A percentile compares a stretch with the other conserved stretches of the same genome.
Evolutionary conservation across 2,329 filamentous ascomycete genomes (phyloP).

Genomic region (Ophiocordyceps polyrhachis-furcata): DNA sequence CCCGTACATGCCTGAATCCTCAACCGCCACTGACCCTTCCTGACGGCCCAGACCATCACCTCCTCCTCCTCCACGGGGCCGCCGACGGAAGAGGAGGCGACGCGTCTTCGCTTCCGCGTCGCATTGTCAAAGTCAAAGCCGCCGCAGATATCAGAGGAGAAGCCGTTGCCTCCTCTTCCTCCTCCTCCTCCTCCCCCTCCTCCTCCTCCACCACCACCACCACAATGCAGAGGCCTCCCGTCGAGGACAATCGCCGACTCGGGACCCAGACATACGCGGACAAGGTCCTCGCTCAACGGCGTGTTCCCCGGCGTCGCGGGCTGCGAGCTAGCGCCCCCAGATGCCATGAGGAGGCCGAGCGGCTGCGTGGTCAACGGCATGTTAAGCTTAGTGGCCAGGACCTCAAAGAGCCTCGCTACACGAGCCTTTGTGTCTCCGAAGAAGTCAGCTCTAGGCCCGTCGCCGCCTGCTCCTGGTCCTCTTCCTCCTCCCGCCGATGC

Average conservation of each 20-base stretch:
- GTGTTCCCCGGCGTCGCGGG: constrained; percentile 50
- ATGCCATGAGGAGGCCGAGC: constrained; percentile 46
- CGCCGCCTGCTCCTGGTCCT: constrained; percentile 2
- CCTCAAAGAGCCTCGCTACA: constrained; percentile 55
- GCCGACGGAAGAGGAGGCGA: constrained; percentile 12
- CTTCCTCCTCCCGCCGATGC: no score
- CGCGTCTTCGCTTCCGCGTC: constrained; percentile 26
- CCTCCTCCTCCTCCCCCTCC: background rate
- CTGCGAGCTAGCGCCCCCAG: constrained; percentile 41
- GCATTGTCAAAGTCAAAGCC: background rate
- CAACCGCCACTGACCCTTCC: constrained; percentile 53
- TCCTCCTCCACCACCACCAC: background rate
- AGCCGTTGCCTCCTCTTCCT: no score
- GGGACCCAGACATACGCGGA: constrained; percentile 43
- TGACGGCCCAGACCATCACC: constrained; percentile 38
- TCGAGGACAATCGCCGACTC: constrained; percentile 42
- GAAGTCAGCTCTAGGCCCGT: constrained; percentile 44
- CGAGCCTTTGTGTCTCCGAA: constrained; percentile 50
- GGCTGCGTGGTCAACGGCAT: constrained; percentile 41
- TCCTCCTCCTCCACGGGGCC: constrained; percentile 13
- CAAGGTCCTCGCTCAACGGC: constrained; percentile 48
- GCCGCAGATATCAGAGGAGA: background rate
- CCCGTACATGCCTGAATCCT: constrained; percentile 36
- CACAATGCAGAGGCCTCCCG: constrained; percentile 23
- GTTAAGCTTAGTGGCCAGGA: constrained; percentile 66